A percentile compares a stretch with the other conserved stretches of the same genome.
phyloP scores from a whole-genome alignment of 1,284 basidiomycete species.

The Cerrena zonata region DNA sequence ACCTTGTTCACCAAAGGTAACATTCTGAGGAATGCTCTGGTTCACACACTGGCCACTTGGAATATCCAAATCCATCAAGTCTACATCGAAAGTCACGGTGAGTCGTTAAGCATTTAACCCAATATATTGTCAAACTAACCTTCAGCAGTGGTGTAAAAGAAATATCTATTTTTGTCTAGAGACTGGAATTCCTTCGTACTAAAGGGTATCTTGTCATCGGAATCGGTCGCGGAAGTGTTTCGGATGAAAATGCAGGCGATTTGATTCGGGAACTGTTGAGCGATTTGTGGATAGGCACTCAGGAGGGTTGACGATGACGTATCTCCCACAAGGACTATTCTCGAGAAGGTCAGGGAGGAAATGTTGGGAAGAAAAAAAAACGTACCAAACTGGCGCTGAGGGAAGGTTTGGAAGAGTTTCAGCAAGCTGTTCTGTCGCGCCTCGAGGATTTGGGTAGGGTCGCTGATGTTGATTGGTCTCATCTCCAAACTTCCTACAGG shows the following conservation, averaged over 20 bases:
- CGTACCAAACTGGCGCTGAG: constrained; percentile 26
- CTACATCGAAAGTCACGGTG: neutral
- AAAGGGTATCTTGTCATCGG: constrained; percentile 28
- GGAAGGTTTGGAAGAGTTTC: constrained; percentile 29
- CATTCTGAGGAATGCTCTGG: constrained; percentile 22
- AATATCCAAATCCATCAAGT: constrained; percentile 19
- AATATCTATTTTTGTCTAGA: constrained; percentile 24
- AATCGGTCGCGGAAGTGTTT: constrained; percentile 28
- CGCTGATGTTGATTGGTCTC: constrained; percentile 28
- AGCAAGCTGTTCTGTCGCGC: constrained; percentile 25
- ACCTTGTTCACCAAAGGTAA: constrained; percentile 25
- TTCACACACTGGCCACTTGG: constrained; percentile 21
- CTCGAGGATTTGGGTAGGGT: constrained; percentile 25
- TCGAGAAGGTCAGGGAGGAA: neutral
- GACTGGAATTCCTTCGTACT: constrained; percentile 27
- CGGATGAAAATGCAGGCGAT: constrained; percentile 29
- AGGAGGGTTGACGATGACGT: constrained; percentile 28
- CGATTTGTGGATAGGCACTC: constrained; percentile 26
- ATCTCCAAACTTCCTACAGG: constrained; percentile 29
- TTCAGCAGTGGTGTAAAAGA: constrained; percentile 27
- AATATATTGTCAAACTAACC: constrained; percentile 13
- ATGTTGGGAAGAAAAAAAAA: neutral
- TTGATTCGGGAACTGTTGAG: constrained; percentile 25
- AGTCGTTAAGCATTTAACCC: neutral
- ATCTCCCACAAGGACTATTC: constrained; percentile 26